Evolutionary conservation across 257 asterid species (phyloP).

Genomic region (Coffea eugenioides): DNA sequence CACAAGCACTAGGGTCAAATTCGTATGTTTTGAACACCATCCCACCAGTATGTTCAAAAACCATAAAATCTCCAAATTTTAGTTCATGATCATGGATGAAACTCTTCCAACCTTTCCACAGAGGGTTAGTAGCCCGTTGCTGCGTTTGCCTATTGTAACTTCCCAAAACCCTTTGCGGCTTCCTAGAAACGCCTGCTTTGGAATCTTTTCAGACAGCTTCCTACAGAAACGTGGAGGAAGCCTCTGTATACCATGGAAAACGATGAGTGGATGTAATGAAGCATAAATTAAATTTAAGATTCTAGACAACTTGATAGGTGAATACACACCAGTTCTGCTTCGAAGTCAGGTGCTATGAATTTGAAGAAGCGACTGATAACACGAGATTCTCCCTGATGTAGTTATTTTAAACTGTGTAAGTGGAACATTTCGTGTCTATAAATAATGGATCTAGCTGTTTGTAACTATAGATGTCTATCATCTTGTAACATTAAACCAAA

Average conservation of each 20-base stretch:
- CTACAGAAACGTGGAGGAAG: slow-evolving; percentile 12
- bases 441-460: no score
- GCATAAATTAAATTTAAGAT: background rate
- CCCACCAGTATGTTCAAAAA: slow-evolving; percentile 20
- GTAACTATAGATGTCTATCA: no score
- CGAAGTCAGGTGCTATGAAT: slow-evolving; percentile 27
- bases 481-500: no score
- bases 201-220: slow-evolving; percentile 1
- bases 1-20: slow-evolving; percentile 21
- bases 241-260: background rate
- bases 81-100: no score
- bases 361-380: slow-evolving; percentile 15
- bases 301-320: no score
- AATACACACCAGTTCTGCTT: slow-evolving; percentile 15
- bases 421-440: no score
- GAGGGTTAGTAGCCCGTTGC: no score
- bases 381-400: background rate
- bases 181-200: slow-evolving; percentile 9
- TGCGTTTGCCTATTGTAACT: slow-evolving; percentile 1
- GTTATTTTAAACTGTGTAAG: no score
- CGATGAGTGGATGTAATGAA: background rate
- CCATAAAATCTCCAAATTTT: slow-evolving; percentile 18
- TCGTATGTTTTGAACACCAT: slow-evolving; percentile 14
- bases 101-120: no score
- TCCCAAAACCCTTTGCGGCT: slow-evolving; percentile 21